phyloP scores from a whole-genome alignment of 345 rosid species.

The Passiflora organensis region DNA sequence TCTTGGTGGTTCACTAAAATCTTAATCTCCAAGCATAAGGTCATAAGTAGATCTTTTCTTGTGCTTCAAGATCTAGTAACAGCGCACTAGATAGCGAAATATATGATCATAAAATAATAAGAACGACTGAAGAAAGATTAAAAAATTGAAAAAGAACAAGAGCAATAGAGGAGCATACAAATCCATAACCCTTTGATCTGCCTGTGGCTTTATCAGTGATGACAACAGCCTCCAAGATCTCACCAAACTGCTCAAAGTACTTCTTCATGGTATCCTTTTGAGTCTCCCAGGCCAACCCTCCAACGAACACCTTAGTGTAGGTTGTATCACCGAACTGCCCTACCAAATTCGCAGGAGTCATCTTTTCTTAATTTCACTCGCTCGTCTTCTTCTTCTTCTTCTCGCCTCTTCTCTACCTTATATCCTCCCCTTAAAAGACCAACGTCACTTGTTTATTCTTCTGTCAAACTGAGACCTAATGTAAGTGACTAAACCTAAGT shows the following conservation, averaged over 20 bases:
- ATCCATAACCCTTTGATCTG: slow-evolving; percentile 38
- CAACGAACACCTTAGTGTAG: slow-evolving; percentile 38
- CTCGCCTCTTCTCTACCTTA: too few species aligned
- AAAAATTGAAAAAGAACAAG: neutral
- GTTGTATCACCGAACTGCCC: slow-evolving; percentile 5
- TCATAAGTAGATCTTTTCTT: slow-evolving; percentile 13
- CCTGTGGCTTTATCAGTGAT: slow-evolving; percentile 25
- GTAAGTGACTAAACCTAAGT: too few species aligned
- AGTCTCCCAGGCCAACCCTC: slow-evolving; percentile 47
- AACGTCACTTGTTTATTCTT: too few species aligned
- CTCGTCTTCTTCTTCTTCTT: too few species aligned
- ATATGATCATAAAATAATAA: too few species aligned
- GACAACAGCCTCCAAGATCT: slow-evolving; percentile 36
- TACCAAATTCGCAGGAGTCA: too few species aligned
- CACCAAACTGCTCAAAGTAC: slow-evolving; percentile 38
- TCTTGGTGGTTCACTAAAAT: too few species aligned
- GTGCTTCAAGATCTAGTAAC: slow-evolving; percentile 13
- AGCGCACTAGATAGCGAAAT: too few species aligned
- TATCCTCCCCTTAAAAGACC: too few species aligned
- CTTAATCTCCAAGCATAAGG: neutral
- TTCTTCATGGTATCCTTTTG: slow-evolving; percentile 21
- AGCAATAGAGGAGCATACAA: neutral
- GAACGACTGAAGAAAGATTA: too few species aligned
- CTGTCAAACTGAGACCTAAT: too few species aligned
- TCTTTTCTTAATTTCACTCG: too few species aligned